Evolutionary conservation across 2,329 filamentous ascomycete species (phyloP), one percentile per base, ranked within the genome.

Genomic region (Fusarium oligoseptatum): DNA sequence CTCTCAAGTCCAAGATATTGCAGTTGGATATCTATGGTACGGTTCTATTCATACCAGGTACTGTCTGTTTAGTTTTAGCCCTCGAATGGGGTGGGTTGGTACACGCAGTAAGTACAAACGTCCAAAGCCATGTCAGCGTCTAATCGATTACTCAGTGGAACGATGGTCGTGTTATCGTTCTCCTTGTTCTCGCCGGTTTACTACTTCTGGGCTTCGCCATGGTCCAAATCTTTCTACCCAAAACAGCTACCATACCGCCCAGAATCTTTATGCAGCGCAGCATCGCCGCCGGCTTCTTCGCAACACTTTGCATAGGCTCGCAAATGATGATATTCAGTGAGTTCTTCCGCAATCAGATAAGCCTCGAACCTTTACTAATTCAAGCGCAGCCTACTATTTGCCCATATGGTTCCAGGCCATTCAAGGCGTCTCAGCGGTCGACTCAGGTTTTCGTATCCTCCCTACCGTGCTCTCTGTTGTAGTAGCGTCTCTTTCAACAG

Each of bases 21-120:
- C 85, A 86, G 2, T 80, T 90, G 34, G 89, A 91, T 68, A 85
- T 87, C 0, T 77, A 89, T 6, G 89, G 90, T 22, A 90, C 87
- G 17, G 67, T 86, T 3, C 83, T 89, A 73, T 87, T 92, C 68
- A 79, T 91, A 5, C 89, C 89, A 0, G 85, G 85, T 6, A 82
- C 83, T 9, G 77, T 86, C 43, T 88, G 84, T 66, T 78, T 88
- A 3, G 68, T 88, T 1, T 76, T 88, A 12, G 86, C 86, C 9
- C 78, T 88, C 20, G 84, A 87, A 63, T 88, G 86, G 86, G 84
- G 84, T 45, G 84, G 83, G 9, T 76, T 77, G 20, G 80, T 79
- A 36, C 82, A 85, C 63, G 29, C 62, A 12, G 79, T 80, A 57
- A 72, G 78, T 73, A 17, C 14, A 24, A 57, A 32, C 22, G 17